These are phyloP conservation scores for Ceratobasidium sp. DNA, from an alignment of 1,284 basidiomycete species.

Conservation along the genomic window DNA sequence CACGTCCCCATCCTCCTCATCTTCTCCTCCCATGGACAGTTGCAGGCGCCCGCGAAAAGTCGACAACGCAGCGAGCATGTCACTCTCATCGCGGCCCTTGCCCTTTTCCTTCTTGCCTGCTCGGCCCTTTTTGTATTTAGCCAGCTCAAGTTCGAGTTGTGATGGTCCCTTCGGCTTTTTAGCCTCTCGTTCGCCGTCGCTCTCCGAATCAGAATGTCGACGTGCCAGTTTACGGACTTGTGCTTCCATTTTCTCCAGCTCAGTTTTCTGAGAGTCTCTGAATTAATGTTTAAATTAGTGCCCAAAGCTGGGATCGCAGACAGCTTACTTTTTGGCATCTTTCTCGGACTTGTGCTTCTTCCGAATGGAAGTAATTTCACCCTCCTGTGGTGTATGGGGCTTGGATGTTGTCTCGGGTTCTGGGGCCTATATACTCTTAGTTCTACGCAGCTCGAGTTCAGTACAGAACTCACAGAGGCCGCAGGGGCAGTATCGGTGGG, in stretches of 20 bases:
- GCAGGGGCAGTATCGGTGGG: constrained; percentile 48
- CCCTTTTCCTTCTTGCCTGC: constrained; percentile 66
- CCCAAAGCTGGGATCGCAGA: constrained; percentile 31
- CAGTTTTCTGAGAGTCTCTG: constrained; percentile 74
- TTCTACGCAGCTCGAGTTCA: no score
- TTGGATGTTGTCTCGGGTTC: constrained; percentile 42
- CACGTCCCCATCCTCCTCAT: constrained; percentile 53
- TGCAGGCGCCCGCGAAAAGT: constrained; percentile 79
- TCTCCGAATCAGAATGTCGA: constrained; percentile 62
- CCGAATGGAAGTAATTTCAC: constrained; percentile 75
- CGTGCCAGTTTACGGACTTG: constrained; percentile 81
- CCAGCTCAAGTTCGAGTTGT: constrained; percentile 79
- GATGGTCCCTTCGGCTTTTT: constrained; percentile 74
- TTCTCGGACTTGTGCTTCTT: constrained; percentile 77
- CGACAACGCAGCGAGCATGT: constrained; percentile 75
- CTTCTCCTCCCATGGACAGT: constrained; percentile 55
- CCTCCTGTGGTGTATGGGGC: constrained; percentile 59
- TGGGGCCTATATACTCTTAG: background rate
- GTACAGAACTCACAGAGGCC: constrained; percentile 41
- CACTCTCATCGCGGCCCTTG: constrained; percentile 70
- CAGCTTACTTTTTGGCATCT: constrained; percentile 64
- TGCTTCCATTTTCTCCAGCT: constrained; percentile 89
- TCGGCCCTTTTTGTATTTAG: constrained; percentile 77
- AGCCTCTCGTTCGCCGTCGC: constrained; percentile 66
- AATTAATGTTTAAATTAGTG: constrained; percentile 2